Evolutionary conservation across 257 asterid genomes (phyloP).

Genomic region (Solanum ossicruentum): DNA sequence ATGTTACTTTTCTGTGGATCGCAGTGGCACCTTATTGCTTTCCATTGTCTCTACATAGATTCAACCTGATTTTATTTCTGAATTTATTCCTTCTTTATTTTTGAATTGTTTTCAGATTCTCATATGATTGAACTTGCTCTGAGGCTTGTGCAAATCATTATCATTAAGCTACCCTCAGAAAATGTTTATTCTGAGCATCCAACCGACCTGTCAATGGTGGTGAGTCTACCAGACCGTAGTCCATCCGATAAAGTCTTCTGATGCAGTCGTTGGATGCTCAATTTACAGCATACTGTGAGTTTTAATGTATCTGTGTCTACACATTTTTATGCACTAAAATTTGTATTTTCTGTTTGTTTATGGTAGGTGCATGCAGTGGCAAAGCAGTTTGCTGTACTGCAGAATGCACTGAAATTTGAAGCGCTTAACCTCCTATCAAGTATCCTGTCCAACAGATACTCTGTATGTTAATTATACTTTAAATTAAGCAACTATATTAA

Average conservation of each 20-base stretch:
- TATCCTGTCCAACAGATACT: constrained; percentile 49
- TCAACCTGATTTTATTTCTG: neutral
- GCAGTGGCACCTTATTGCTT: neutral
- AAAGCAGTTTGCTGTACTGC: constrained; percentile 68
- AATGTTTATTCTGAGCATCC: constrained; percentile 31
- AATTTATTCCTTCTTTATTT: neutral
- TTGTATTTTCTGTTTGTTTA: neutral
- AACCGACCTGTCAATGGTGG: constrained; percentile 59
- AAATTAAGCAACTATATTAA: neutral
- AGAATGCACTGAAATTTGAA: constrained; percentile 72
- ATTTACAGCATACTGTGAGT: neutral
- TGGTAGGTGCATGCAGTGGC: constrained; percentile 71
- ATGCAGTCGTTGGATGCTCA: constrained; percentile 2
- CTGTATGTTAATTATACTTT: constrained; percentile 31
- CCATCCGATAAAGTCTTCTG: neutral
- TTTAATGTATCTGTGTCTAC: neutral
- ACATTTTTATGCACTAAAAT: neutral
- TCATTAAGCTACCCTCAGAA: constrained; percentile 59
- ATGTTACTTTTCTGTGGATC: neutral
- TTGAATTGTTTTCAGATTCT: constrained; percentile 35
- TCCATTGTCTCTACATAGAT: neutral
- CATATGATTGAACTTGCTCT: constrained; percentile 48
- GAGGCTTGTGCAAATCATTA: constrained; percentile 52
- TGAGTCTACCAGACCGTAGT: constrained; percentile 13
- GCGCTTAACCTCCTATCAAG: constrained; percentile 57